Evolutionary conservation across 2,329 filamentous ascomycete species (phyloP), one percentile per base, ranked within the genome.

Genomic region (Clarireedia paspali): DNA sequence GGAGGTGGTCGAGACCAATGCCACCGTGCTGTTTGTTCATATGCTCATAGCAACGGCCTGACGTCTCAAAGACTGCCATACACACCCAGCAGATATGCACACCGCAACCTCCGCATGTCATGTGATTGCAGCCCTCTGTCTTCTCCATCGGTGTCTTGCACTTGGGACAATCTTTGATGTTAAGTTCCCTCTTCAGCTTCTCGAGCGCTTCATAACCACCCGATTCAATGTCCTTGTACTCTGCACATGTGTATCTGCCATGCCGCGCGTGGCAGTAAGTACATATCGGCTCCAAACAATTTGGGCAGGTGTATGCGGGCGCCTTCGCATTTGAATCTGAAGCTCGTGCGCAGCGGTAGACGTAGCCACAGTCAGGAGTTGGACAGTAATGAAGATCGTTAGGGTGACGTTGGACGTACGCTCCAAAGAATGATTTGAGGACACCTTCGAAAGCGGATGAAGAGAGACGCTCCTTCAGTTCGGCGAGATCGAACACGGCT

Each of bases 21-120:
- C 36, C 46, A 3, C 42, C 52, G 46, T 65, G 61, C 5, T 17
- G 5, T 30, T 47, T 55, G 1, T 15, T 55, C 63, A 68, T 64
- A 50, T 68, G 64, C 0, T 47, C 42, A 50, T 69, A 69, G 52
- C 65, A 67, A 27, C 47, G 26, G 1, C 3, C 6, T 0, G 50
- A 42, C 5, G 20, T 1, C 3, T 61, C 17, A 57, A 77, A 77
- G 0, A 61, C 62, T 12, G 53, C 56, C 64, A 77, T 58, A 56
- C 77, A 80, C 3, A 72, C 66, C 75, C 75, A 80, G 57, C 76
- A 80, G 30, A 78, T 75, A 55, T 78, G 73, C 1, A 68, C 60
- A 2, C 64, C 58, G 55, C 77, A 80, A 0, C 58, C 61, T 0
- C 27, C 42, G 57, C 77, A 79, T 0, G 57, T 61, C 57, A 79